phyloP scores from a whole-genome alignment of 768 basidiomycete genomes.

The Tulasnella sp. region DNA sequence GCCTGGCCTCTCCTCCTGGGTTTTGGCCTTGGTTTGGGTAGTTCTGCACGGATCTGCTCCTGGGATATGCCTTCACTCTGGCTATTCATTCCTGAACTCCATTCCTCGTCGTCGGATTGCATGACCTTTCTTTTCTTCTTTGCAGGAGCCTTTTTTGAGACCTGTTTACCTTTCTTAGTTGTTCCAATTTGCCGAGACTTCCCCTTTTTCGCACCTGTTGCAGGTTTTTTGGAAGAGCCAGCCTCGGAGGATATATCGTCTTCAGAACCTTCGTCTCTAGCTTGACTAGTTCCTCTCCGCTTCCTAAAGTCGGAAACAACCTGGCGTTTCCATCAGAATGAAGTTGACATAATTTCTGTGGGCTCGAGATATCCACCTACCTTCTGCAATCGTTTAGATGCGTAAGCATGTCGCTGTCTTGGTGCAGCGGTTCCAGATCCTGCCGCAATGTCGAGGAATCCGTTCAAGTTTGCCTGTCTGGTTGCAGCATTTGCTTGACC shows the following conservation, averaged over 20 bases:
- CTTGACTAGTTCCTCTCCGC: constrained; percentile 21
- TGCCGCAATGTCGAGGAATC: constrained; percentile 57
- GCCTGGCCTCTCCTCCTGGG: neutral
- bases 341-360: too few species aligned
- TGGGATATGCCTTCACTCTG: neutral
- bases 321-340: too few species aligned
- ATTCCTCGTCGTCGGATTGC: neutral
- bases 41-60: neutral
- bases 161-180: constrained; percentile 20
- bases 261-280: neutral
- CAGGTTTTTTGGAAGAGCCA: neutral
- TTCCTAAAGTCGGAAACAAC: constrained; percentile 58
- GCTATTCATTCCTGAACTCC: neutral
- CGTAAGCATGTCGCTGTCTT: constrained; percentile 64
- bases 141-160: constrained; percentile 23
- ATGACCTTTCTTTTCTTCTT: constrained; percentile 25
- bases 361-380: too few species aligned
- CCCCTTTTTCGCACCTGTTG: neutral
- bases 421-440: constrained; percentile 64
- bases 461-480: constrained; percentile 61
- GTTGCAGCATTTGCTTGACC: constrained; percentile 52
- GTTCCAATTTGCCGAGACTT: neutral
- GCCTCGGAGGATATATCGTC: neutral
- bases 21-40: constrained; percentile 1
- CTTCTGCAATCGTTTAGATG: constrained; percentile 76